A percentile compares a stretch with the other conserved stretches of the same genome.
Evolutionary conservation across 169 alveolate species (phyloP).

Genomic region (Plasmodium vinckei): DNA sequence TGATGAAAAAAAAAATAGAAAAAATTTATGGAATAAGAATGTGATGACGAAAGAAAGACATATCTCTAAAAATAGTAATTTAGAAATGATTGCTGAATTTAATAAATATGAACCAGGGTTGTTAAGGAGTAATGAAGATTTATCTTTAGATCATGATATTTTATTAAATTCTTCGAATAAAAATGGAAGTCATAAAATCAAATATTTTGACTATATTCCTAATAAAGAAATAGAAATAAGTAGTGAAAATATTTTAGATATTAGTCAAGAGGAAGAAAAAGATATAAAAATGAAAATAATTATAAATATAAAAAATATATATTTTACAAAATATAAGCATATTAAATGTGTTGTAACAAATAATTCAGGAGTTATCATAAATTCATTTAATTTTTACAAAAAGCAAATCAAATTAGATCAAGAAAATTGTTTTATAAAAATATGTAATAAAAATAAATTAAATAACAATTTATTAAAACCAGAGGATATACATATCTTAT

Average conservation of each 20-base stretch:
- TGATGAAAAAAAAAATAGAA: not conserved
- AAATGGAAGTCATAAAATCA: not conserved
- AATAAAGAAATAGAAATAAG: not conserved
- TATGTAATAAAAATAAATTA: slow-evolving; percentile 37
- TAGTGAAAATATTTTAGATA: slow-evolving; percentile 1
- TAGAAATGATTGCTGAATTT: not conserved
- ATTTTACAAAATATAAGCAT: slow-evolving; percentile 42
- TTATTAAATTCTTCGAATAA: no score
- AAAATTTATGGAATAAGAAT: slow-evolving; percentile 31
- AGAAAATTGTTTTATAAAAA: slow-evolving; percentile 41
- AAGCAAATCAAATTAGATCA: slow-evolving; percentile 19
- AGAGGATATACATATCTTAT: slow-evolving; percentile 16
- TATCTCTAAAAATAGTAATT: not conserved
- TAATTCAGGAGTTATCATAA: slow-evolving; percentile 38
- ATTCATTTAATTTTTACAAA: slow-evolving; percentile 42
- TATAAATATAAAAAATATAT: slow-evolving; percentile 49
- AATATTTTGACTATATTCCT: not conserved
- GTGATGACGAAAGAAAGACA: not conserved
- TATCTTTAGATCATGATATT: no score
- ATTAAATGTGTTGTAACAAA: slow-evolving; percentile 68
- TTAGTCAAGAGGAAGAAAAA: not conserved
- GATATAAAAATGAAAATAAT: slow-evolving; percentile 37
- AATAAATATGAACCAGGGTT: not conserved
- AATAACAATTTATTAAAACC: not conserved
- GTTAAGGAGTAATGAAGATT: not conserved